Percentiles rank a stretch among this genome's conserved stretches.
Evolutionary conservation across 257 asterid genomes (phyloP).

Genomic region (Solanum pennellii): DNA sequence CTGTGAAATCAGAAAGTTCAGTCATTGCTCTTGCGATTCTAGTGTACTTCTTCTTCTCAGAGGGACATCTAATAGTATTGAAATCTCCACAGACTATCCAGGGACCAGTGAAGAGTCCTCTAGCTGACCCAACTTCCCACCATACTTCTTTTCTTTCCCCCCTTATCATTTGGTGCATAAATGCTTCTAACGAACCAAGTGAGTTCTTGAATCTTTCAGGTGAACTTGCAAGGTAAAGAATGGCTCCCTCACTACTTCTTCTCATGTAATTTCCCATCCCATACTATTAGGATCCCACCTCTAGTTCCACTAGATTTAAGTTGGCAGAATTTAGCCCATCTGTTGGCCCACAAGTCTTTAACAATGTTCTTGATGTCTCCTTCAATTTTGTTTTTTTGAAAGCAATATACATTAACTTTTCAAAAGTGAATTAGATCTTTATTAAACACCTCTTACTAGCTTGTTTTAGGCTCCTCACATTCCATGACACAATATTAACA

Average conservation of each 20-base stretch:
- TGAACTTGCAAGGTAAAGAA: neutral
- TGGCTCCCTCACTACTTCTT: neutral
- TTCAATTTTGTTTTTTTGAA: neutral
- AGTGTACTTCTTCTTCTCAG: neutral
- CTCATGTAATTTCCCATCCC: neutral
- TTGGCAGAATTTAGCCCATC: neutral
- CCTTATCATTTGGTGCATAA: neutral
- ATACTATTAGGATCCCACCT: neutral
- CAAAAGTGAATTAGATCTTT: neutral
- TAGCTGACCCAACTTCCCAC: neutral
- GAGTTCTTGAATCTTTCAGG: neutral
- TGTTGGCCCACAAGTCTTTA: neutral
- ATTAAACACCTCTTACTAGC: neutral
- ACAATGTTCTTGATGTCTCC: neutral
- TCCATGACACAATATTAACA: neutral
- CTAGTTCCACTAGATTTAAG: neutral
- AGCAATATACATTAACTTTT: neutral
- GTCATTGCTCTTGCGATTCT: neutral
- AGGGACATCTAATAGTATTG: neutral
- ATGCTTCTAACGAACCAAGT: neutral
- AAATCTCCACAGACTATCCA: neutral
- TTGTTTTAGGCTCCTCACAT: neutral
- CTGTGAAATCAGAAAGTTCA: neutral
- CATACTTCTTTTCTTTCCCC: neutral
- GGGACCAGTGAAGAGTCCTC: neutral